These are phyloP conservation scores for Bacidia rubella DNA, from an alignment of 495 filamentous ascomycete species.

Conservation along the genomic window DNA sequence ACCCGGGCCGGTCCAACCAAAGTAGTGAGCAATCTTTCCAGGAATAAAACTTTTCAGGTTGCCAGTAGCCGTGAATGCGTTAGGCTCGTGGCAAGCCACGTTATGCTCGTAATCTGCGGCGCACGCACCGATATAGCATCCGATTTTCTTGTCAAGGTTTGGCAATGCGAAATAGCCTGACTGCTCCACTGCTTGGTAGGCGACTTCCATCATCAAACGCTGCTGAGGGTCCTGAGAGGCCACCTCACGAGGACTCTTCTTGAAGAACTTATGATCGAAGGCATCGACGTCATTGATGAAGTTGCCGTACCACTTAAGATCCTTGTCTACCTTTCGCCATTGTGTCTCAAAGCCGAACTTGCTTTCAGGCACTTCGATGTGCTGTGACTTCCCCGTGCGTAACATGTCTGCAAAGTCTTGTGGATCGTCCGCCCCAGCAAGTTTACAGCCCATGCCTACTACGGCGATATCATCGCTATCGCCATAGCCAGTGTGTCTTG, in stretches of 20 bases:
- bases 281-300: conserved; percentile 31
- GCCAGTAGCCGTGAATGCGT: conserved; percentile 28
- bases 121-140: conserved; percentile 22
- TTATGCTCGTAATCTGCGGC: conserved; percentile 29
- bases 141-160: conserved; percentile 20
- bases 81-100: conserved; percentile 22
- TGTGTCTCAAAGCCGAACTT: conserved; percentile 26
- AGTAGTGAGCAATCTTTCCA: conserved; percentile 22
- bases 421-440: not conserved
- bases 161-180: not conserved
- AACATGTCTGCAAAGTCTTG: conserved; percentile 32
- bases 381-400: conserved; percentile 29
- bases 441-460: conserved; percentile 1
- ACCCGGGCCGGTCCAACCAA: conserved; percentile 35
- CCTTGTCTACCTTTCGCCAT: conserved; percentile 23
- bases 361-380: conserved; percentile 25
- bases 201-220: conserved; percentile 21
- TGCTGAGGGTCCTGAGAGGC: conserved; percentile 39
- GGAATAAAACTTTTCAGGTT: conserved; percentile 22
- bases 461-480: conserved; percentile 5
- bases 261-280: conserved; percentile 44
- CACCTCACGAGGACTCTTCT: conserved; percentile 31
- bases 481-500: not conserved
- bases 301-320: conserved; percentile 32
- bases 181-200: not conserved